Conservation (phyloP, 169 alveolate genomes). For the Babesia divergens region DNA sequence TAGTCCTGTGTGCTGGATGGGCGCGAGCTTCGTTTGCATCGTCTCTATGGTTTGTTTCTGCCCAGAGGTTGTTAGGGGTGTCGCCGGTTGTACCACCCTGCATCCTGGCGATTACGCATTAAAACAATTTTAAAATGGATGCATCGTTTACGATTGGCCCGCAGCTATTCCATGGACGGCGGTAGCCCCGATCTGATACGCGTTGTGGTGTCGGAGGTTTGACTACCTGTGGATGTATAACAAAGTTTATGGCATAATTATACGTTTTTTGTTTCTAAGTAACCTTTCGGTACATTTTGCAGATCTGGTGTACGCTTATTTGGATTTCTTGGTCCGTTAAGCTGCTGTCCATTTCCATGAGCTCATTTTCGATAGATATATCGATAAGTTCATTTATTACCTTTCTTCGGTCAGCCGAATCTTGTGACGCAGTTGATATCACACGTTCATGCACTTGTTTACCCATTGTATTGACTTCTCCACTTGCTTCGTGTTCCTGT, state of each 20-base stretch:
- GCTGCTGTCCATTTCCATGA: conserved; percentile 24
- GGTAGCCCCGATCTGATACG: no score
- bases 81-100: not conserved
- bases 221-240: no score
- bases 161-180: no score
- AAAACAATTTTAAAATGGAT: no score
- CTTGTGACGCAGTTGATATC: not conserved
- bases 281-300: conserved; percentile 42
- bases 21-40: not conserved
- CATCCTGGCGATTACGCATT: not conserved
- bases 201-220: no score
- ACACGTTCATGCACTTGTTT: not conserved
- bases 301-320: conserved; percentile 53
- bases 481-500: not conserved
- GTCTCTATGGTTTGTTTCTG: conserved; percentile 8
- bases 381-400: conserved; percentile 23
- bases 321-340: conserved; percentile 16
- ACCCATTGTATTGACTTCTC: not conserved
- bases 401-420: conserved; percentile 28
- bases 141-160: no score
- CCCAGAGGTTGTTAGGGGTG: not conserved
- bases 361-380: conserved; percentile 50
- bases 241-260: not conserved
- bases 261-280: not conserved
- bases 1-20: not conserved